A percentile compares a stretch with the other conserved stretches of the same genome.
Evolutionary conservation across 306 rosid species (phyloP).

Genomic region (Albizia julibrissin): DNA sequence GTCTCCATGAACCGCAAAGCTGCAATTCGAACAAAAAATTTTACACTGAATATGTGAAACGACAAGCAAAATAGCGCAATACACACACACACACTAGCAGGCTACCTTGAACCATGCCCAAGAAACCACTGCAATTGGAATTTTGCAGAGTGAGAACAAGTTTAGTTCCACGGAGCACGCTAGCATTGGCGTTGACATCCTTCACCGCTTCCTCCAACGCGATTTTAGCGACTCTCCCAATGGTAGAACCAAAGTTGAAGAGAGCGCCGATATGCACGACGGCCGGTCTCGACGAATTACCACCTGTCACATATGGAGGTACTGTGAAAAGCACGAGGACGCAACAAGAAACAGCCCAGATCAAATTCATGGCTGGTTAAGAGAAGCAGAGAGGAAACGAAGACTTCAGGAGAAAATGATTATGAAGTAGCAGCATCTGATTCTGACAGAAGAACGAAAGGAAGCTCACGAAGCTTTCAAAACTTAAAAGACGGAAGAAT

Average conservation of each 20-base stretch:
- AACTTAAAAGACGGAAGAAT: background rate
- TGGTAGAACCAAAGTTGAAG: conserved; percentile 65
- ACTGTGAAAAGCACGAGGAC: conserved; percentile 30
- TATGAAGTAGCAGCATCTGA: background rate
- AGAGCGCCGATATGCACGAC: conserved; percentile 74
- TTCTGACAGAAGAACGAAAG: background rate
- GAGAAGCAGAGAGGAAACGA: background rate
- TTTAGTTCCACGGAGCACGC: conserved; percentile 59
- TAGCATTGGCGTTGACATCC: conserved; percentile 75
- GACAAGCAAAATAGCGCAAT: background rate
- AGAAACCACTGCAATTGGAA: conserved; percentile 85
- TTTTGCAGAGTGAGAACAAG: conserved; percentile 47
- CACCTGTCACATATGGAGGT: conserved; percentile 35
- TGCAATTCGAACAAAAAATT: conserved; percentile 39
- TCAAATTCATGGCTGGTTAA: conserved; percentile 37
- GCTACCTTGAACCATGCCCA: conserved; percentile 83
- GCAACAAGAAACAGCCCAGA: conserved; percentile 32
- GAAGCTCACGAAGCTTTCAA: background rate
- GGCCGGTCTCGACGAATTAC: conserved; percentile 55
- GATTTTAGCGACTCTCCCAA: conserved; percentile 79
- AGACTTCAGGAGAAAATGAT: background rate
- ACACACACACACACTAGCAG: background rate
- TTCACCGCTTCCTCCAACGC: conserved; percentile 83
- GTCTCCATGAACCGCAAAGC: conserved; percentile 92
- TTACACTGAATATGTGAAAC: background rate